Conservation (phyloP, 805 yeast species). For the Candida sphagnicola region DNA sequence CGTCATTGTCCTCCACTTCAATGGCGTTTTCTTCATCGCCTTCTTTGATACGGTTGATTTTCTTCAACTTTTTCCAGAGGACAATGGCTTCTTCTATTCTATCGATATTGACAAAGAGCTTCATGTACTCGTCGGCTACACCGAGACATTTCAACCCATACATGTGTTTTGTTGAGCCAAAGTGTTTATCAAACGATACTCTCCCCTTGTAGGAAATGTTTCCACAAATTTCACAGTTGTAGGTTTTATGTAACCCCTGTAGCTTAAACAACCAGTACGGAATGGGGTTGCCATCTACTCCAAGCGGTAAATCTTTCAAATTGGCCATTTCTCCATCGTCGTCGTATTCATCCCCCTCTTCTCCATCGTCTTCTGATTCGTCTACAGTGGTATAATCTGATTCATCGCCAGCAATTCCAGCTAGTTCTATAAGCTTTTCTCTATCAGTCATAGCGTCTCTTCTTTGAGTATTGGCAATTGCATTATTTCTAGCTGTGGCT, state of each 20-base stretch:
- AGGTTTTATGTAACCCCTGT: slow-evolving; percentile 74
- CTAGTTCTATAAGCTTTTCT: slow-evolving; percentile 54
- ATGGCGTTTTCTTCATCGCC: slow-evolving; percentile 50
- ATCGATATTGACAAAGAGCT: slow-evolving; percentile 59
- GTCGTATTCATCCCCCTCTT: slow-evolving; percentile 16
- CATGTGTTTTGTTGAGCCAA: slow-evolving; percentile 63
- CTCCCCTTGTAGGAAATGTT: slow-evolving; percentile 71
- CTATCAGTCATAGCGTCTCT: slow-evolving; percentile 63
- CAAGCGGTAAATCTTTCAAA: slow-evolving; percentile 67
- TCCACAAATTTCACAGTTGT: slow-evolving; percentile 85
- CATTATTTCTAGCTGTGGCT: slow-evolving; percentile 37
- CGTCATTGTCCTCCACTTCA: slow-evolving; percentile 90
- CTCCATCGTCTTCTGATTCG: slow-evolving; percentile 19
- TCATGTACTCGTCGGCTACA: slow-evolving; percentile 42
- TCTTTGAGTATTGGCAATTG: slow-evolving; percentile 63
- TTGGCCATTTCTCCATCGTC: slow-evolving; percentile 36
- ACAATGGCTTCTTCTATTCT: slow-evolving; percentile 63
- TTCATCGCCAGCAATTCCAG: slow-evolving; percentile 36
- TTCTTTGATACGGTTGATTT: slow-evolving; percentile 31
- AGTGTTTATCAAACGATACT: slow-evolving; percentile 67
- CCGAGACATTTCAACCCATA: slow-evolving; percentile 77
- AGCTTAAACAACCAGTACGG: slow-evolving; percentile 92
- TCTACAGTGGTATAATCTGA: slow-evolving; percentile 38
- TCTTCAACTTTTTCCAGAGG: slow-evolving; percentile 48
- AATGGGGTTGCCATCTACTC: slow-evolving; percentile 86